These are phyloP conservation scores for Pochonia chlamydosporia DNA, from an alignment of 2,329 filamentous ascomycete genomes.

Conservation along the genomic window DNA sequence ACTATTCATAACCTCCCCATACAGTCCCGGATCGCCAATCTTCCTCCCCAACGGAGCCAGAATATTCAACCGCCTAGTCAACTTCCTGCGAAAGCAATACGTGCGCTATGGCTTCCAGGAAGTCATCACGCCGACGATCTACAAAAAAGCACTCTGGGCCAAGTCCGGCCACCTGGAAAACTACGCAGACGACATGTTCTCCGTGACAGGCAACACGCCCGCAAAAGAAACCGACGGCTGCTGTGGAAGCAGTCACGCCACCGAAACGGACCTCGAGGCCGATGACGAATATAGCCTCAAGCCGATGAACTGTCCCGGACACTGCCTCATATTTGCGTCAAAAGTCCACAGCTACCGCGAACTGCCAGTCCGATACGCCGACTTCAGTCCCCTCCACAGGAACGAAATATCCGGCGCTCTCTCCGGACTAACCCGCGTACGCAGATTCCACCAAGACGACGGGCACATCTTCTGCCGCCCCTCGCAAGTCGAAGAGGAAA, in stretches of 20 bases:
- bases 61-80: constrained; percentile 77
- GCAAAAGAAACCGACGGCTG: constrained; percentile 15
- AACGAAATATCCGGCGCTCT: constrained; percentile 81
- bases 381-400: constrained; percentile 81
- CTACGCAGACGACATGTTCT: constrained; percentile 90
- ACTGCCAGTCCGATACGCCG: constrained; percentile 76
- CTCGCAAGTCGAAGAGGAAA: constrained; percentile 68
- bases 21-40: constrained; percentile 80
- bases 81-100: constrained; percentile 80
- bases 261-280: constrained; percentile 43
- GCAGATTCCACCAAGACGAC: constrained; percentile 86
- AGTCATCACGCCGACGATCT: constrained; percentile 85
- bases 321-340: constrained; percentile 77
- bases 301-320: constrained; percentile 90
- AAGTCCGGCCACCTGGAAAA: constrained; percentile 84
- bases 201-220: constrained; percentile 52
- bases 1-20: constrained; percentile 71
- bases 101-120: constrained; percentile 80
- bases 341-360: constrained; percentile 71
- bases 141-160: constrained; percentile 83
- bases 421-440: constrained; percentile 75
- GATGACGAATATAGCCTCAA: constrained; percentile 76
- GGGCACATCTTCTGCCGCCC: constrained; percentile 86
- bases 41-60: constrained; percentile 77
- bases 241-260: constrained; percentile 24